These are phyloP conservation scores for Fusarium chuoi DNA, from an alignment of 2,329 filamentous ascomycete genomes.

Conservation along the genomic window DNA sequence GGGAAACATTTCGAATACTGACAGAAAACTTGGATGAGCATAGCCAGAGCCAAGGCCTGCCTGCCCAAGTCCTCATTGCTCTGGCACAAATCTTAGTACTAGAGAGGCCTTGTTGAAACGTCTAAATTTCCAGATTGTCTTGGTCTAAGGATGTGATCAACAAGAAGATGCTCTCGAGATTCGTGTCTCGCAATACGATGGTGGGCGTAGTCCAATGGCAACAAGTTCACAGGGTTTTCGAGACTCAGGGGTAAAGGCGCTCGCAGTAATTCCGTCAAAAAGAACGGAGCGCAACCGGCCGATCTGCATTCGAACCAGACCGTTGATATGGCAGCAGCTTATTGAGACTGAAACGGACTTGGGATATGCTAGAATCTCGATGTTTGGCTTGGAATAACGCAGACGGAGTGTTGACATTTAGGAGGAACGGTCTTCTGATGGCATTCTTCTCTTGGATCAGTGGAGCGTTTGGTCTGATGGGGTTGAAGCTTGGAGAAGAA, in stretches of 20 bases:
- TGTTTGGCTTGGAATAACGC: neutral
- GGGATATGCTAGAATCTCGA: neutral
- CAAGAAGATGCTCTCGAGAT: no score
- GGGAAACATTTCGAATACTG: neutral
- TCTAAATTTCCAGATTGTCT: neutral
- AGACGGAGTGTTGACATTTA: neutral
- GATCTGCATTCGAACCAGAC: neutral
- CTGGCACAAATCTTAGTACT: neutral
- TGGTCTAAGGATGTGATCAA: fast-evolving
- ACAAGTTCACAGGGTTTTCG: neutral
- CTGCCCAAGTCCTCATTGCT: no score
- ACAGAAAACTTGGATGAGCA: fast-evolving
- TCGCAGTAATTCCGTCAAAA: neutral
- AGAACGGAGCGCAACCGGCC: neutral
- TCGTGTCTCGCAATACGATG: neutral
- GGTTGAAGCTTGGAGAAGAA: fast-evolving
- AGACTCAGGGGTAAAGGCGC: neutral
- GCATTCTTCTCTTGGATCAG: neutral
- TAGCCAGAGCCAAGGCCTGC: neutral
- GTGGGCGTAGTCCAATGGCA: neutral
- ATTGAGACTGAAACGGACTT: no score
- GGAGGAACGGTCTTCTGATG: neutral
- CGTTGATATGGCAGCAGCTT: fast-evolving
- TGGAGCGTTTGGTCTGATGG: neutral
- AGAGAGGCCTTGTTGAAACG: neutral